These are phyloP conservation scores for Casuarina cunninghamiana DNA, from an alignment of 306 rosid species.

Conservation along the genomic window DNA sequence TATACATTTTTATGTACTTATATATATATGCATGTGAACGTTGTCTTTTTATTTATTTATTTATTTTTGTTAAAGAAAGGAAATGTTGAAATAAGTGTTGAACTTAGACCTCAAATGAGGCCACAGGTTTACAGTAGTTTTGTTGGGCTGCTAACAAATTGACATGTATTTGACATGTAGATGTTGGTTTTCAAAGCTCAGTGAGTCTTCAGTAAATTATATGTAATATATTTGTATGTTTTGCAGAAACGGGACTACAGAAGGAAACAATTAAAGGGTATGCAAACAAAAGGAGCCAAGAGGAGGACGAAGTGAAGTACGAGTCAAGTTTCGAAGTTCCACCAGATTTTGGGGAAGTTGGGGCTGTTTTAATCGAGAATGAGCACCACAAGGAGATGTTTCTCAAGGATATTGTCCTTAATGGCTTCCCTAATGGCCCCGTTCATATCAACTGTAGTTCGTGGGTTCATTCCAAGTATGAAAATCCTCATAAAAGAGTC, in stretches of 20 bases:
- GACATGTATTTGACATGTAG: too few relatives aligned
- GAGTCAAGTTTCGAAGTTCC: constrained; percentile 51
- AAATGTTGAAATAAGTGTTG: too few relatives aligned
- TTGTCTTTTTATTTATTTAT: too few relatives aligned
- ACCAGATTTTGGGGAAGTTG: constrained; percentile 52
- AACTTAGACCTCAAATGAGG: too few relatives aligned
- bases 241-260: constrained; percentile 50
- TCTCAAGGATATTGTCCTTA: constrained; percentile 41
- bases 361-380: constrained; percentile 63
- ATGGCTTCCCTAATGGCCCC: constrained; percentile 47
- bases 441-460: constrained; percentile 47
- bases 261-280: constrained; percentile 34
- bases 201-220: not conserved
- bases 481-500: constrained; percentile 50
- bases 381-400: constrained; percentile 58
- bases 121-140: too few relatives aligned
- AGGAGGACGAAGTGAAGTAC: constrained; percentile 30
- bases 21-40: too few relatives aligned
- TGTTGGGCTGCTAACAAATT: too few relatives aligned
- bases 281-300: constrained; percentile 33
- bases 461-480: constrained; percentile 70
- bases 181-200: not conserved
- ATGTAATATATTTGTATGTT: not conserved
- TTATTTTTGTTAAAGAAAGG: too few relatives aligned
- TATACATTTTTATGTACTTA: too few relatives aligned